Evolutionary conservation across 495 filamentous ascomycete genomes (phyloP).

Genomic region (Trichoderma asperelloides): DNA sequence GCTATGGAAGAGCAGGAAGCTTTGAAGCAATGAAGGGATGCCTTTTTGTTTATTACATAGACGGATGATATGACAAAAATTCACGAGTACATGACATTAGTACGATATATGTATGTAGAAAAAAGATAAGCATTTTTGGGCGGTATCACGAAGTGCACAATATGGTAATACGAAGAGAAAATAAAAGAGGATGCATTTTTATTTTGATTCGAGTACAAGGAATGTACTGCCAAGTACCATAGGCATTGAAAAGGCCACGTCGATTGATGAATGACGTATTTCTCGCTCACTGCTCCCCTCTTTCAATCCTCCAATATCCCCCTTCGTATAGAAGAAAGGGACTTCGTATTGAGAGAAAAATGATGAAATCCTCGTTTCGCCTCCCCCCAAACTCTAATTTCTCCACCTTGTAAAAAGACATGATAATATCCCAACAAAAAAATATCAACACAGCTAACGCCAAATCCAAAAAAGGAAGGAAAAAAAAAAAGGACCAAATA

Average conservation of each 20-base stretch:
- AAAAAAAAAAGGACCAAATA: not conserved
- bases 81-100: not conserved
- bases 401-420: not conserved
- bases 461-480: not conserved
- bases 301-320: too few relatives aligned
- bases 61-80: not conserved
- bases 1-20: conserved; percentile 44
- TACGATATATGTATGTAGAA: not conserved
- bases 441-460: not conserved
- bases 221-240: not conserved
- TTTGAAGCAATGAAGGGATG: not conserved
- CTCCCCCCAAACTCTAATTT: not conserved
- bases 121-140: not conserved
- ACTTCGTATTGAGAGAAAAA: too few relatives aligned
- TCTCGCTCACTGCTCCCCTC: too few relatives aligned
- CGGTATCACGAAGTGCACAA: not conserved
- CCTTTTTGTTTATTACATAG: not conserved
- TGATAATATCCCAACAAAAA: not conserved
- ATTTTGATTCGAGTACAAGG: not conserved
- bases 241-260: too few relatives aligned
- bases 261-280: too few relatives aligned
- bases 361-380: not conserved
- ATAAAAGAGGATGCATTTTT: not conserved
- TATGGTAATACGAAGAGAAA: not conserved
- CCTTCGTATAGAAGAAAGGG: not conserved